Evolutionary conservation across 176 grass and related monocot genomes (phyloP).

Genomic region (Saccharum spontaneum): DNA sequence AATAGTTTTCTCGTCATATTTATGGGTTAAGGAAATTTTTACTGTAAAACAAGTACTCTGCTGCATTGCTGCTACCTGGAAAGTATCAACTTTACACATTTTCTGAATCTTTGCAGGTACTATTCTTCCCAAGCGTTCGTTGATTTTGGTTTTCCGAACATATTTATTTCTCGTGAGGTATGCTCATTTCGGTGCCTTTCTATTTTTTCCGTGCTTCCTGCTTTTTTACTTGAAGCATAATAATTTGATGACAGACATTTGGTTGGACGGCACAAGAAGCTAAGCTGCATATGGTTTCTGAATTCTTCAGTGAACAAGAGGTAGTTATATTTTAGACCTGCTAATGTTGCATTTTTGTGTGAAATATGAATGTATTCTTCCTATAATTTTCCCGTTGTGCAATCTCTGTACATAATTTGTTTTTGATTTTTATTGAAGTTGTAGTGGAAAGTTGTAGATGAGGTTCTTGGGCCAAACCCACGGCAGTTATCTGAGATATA

Average conservation of each 20-base stretch:
- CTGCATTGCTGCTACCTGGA: background rate
- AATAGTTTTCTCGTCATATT: background rate
- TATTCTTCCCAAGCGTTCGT: slow-evolving; percentile 94
- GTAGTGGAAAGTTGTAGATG: slow-evolving; percentile 98
- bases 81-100: slow-evolving; percentile 8
- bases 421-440: slow-evolving; percentile 85
- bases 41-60: background rate
- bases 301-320: slow-evolving; percentile 92
- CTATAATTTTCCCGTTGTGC: slow-evolving; percentile 3
- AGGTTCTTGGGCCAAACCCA: slow-evolving; percentile 87
- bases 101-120: slow-evolving; percentile 56
- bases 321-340: slow-evolving; percentile 52
- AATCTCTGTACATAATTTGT: slow-evolving; percentile 48
- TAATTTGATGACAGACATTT: slow-evolving; percentile 65
- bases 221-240: background rate
- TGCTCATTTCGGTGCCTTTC: background rate
- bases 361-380: slow-evolving; percentile 19
- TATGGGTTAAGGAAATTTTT: background rate
- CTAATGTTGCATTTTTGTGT: slow-evolving; percentile 23
- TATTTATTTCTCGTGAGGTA: slow-evolving; percentile 99
- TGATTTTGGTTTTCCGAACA: slow-evolving; percentile 91
- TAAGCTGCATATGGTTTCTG: slow-evolving; percentile 92
- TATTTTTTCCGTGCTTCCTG: background rate
- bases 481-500: slow-evolving; percentile 88
- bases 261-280: slow-evolving; percentile 88